These are phyloP conservation scores for Nissolia schottii DNA, from an alignment of 306 rosid genomes.

Conservation along the genomic window DNA sequence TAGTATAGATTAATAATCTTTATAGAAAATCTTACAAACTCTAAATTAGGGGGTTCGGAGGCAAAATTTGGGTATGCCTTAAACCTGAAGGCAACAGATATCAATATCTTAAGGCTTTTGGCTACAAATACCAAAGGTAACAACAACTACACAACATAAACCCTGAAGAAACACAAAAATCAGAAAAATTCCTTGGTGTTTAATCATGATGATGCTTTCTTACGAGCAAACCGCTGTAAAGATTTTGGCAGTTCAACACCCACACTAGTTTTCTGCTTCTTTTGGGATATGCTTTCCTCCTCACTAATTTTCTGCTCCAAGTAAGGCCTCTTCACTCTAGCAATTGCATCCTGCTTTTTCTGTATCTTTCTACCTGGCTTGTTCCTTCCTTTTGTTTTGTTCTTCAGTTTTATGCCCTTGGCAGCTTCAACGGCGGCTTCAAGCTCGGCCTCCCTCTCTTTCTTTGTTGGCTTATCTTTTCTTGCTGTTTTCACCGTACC, in stretches of 20 bases:
- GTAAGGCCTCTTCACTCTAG: constrained; percentile 68
- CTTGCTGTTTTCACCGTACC: constrained; percentile 48
- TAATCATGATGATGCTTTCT: constrained; percentile 41
- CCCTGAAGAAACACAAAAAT: neutral
- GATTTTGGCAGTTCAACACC: constrained; percentile 59
- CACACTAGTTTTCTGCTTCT: constrained; percentile 55
- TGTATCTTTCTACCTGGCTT: constrained; percentile 56
- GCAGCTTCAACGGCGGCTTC: constrained; percentile 66
- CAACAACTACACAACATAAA: constrained; percentile 11
- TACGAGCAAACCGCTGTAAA: constrained; percentile 67
- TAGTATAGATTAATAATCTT: neutral
- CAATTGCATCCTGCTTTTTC: constrained; percentile 59
- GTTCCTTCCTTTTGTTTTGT: constrained; percentile 86
- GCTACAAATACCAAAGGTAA: neutral
- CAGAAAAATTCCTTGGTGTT: neutral
- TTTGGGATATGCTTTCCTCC: constrained; percentile 40
- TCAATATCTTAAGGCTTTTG: neutral
- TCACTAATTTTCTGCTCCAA: constrained; percentile 55
- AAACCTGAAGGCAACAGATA: neutral
- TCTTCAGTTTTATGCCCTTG: constrained; percentile 55
- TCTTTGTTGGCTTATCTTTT: constrained; percentile 38
- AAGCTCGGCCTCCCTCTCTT: constrained; percentile 60
- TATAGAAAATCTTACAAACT: neutral
- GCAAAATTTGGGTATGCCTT: constrained; percentile 19
- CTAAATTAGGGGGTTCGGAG: neutral